phyloP scores from a whole-genome alignment of 2,329 filamentous ascomycete species.

The Sporothrix humicola region DNA sequence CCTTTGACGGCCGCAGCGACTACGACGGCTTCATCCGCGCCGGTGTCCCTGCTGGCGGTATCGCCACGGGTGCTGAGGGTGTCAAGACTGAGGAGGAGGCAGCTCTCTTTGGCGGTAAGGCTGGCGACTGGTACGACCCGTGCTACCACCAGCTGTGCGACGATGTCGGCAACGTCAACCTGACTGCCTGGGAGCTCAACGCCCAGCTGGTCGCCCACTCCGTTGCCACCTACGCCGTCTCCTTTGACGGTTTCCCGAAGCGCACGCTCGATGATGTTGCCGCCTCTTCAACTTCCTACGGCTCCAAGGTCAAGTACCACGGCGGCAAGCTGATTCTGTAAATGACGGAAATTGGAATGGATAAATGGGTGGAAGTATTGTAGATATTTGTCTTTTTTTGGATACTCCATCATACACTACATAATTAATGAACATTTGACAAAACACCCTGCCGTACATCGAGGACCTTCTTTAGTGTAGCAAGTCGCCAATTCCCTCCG shows the following conservation, averaged over 20 bases:
- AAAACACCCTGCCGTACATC: not conserved
- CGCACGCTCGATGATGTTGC: slow-evolving; percentile 46
- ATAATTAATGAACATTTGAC: slow-evolving; percentile 2
- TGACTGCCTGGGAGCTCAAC: slow-evolving; percentile 66
- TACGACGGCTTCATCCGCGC: slow-evolving; percentile 77
- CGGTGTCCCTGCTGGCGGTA: slow-evolving; percentile 75
- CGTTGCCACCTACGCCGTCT: slow-evolving; percentile 71
- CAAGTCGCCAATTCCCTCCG: not conserved
- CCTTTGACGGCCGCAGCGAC: slow-evolving; percentile 80
- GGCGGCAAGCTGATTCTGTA: slow-evolving; percentile 57
- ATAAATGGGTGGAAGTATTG: not conserved
- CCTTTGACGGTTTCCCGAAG: slow-evolving; percentile 69
- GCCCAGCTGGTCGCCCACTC: slow-evolving; percentile 73
- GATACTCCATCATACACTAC: not conserved
- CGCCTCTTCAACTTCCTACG: slow-evolving; percentile 41
- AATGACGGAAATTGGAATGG: not conserved
- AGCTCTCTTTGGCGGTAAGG: slow-evolving; percentile 71
- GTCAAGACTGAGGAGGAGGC: slow-evolving; percentile 73
- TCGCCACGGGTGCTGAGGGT: slow-evolving; percentile 78
- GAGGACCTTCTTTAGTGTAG: no score
- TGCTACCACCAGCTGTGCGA: slow-evolving; percentile 70
- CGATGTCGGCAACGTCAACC: slow-evolving; percentile 61
- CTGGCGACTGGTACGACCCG: slow-evolving; percentile 63
- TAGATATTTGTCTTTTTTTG: slow-evolving; percentile 26
- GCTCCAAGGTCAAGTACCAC: slow-evolving; percentile 55